A percentile compares a stretch with the other conserved stretches of the same genome.
Evolutionary conservation across 257 asterid species (phyloP).

Genomic region (Thymus mandschuricus): DNA sequence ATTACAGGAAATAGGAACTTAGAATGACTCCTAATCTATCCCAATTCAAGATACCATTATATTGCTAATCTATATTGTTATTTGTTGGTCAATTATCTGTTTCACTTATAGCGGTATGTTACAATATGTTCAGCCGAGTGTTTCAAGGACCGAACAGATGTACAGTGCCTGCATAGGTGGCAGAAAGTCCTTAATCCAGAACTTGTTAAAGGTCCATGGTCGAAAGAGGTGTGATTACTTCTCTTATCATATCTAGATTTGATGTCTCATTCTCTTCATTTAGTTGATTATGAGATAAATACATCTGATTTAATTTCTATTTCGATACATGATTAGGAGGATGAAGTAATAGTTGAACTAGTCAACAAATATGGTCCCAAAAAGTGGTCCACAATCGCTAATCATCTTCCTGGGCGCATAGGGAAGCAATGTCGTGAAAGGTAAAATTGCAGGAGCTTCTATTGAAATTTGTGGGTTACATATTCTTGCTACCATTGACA

Average conservation of each 20-base stretch:
- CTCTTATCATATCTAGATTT: conserved; percentile 28
- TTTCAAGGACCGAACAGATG: conserved; percentile 95
- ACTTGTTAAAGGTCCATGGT: conserved; percentile 99
- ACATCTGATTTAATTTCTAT: conserved; percentile 25
- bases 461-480: conserved; percentile 12
- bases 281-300: conserved; percentile 4
- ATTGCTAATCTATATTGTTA: background rate
- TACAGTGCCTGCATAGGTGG: conserved; percentile 99
- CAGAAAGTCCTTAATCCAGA: conserved; percentile 99
- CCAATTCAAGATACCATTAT: background rate
- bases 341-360: conserved; percentile 75
- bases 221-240: conserved; percentile 75
- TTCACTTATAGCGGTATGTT: conserved; percentile 26
- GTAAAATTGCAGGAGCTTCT: conserved; percentile 44
- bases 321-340: conserved; percentile 66
- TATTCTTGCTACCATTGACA: conserved; percentile 18
- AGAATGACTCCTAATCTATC: conserved; percentile 11
- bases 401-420: conserved; percentile 95
- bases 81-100: conserved; percentile 4
- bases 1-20: background rate
- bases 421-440: conserved; percentile 99
- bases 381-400: conserved; percentile 97
- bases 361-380: conserved; percentile 90
- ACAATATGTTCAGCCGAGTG: conserved; percentile 69
- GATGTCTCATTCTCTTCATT: conserved; percentile 15